Percentiles rank a stretch among this genome's conserved stretches.
These are phyloP conservation scores for Hemerocallis citrina DNA, from an alignment of 106 monocot genomes.

Conservation along the genomic window DNA sequence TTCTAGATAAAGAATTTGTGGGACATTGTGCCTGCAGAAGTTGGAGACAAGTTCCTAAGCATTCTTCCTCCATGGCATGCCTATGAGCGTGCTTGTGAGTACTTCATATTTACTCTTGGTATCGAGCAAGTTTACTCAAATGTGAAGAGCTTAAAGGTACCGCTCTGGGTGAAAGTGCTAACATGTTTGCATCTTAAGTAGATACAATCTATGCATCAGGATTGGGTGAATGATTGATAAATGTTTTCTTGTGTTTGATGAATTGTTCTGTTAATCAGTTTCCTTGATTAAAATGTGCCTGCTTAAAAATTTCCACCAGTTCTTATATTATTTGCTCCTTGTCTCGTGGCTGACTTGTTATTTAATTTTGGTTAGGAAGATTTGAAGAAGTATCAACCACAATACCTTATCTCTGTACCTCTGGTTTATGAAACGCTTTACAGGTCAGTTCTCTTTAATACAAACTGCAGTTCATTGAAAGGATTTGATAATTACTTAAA, in stretches of 20 bases:
- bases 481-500: background rate
- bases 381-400: constrained; percentile 68
- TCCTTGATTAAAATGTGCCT: background rate
- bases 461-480: background rate
- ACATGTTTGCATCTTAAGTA: background rate
- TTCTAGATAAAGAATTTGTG: constrained; percentile 73
- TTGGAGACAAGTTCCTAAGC: constrained; percentile 83
- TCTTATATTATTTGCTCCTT: background rate
- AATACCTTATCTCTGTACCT: constrained; percentile 77
- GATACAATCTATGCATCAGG: background rate
- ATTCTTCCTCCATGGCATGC: constrained; percentile 98
- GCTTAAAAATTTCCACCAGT: background rate
- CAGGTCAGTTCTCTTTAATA: constrained; percentile 40
- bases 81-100: constrained; percentile 85
- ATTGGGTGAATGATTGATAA: background rate
- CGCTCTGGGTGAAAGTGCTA: background rate
- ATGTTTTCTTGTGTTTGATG: background rate
- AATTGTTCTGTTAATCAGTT: background rate
- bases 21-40: constrained; percentile 69
- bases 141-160: constrained; percentile 79
- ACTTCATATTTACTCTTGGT: constrained; percentile 70
- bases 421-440: constrained; percentile 89
- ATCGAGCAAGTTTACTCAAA: constrained; percentile 86
- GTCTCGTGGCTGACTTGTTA: background rate
- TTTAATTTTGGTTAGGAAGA: constrained; percentile 48